phyloP scores from a whole-genome alignment of 208 protist species.

The Balamuthia mandrillaris region DNA sequence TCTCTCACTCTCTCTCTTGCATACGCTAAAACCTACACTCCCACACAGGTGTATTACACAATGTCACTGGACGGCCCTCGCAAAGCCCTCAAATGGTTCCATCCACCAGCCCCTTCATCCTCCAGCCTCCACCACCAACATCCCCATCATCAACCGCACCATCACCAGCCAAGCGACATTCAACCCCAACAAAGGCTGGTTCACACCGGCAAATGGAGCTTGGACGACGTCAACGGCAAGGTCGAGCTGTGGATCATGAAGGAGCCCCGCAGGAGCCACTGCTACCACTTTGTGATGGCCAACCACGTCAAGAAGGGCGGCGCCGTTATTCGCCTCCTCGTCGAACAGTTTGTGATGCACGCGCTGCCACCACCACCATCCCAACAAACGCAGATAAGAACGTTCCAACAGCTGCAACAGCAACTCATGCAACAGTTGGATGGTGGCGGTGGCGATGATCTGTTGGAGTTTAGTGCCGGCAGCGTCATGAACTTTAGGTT shows the following conservation, averaged over 20 bases:
- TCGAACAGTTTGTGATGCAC: background rate
- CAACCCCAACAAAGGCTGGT: background rate
- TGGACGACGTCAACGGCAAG: background rate
- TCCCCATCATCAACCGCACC: background rate
- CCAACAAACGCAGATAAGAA: background rate
- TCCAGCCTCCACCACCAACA: background rate
- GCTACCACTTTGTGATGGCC: background rate
- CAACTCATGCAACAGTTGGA: background rate
- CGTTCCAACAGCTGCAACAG: background rate
- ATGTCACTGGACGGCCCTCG: slow-evolving; percentile 10
- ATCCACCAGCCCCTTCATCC: background rate
- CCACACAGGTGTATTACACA: background rate
- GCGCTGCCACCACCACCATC: too few species aligned
- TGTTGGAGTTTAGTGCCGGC: background rate
- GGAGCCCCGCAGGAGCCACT: background rate
- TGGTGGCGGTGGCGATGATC: background rate
- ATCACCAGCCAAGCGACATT: background rate
- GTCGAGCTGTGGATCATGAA: slow-evolving; percentile 9
- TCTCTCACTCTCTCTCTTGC: too few species aligned
- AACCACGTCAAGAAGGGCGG: background rate
- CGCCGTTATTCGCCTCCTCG: background rate
- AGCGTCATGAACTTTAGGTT: background rate
- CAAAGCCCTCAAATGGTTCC: slow-evolving; percentile 29
- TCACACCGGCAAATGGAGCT: background rate
- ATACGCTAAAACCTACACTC: too few species aligned